Base-by-base conservation (phyloP, 129 eudicot genomes). In the Escallonia rubra region DNA sequence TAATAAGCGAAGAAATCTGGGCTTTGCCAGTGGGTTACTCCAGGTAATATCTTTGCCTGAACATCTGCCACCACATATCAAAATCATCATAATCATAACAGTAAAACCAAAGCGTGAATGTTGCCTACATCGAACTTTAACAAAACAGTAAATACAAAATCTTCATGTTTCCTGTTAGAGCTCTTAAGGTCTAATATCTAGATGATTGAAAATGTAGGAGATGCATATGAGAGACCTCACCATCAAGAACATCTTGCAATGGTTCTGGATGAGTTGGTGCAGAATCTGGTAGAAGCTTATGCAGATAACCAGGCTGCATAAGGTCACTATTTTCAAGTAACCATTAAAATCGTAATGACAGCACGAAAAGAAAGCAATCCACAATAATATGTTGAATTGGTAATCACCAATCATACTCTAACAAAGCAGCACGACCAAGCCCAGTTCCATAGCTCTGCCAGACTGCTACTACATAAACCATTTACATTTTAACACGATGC, bases 11-110 rank as follows among this genome's bases (percentile, higher is more conserved):
- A 93, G 73, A 60, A 93, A 41, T 79, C 84, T 10, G 99, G 99
- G 79, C 98, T 93, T 74, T 89, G 99, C 99, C 99, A 93, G 61
- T 93, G 99, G 41, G 99, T 93, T 55, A 93, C 96, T 34, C 99
- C 99, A 41, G 96, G 99, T 47, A 93, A 70, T 75, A 89, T 93
- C 70, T 89, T 89, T 23, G 78, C 63, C 66, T 83, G 72, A 75
- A 93, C 86, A 76, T 93, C 99, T 93, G 85, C 57, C 43, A 45
- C 12, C 52, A 74, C 50, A 63, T 23, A 23, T 23, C 34, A 23
- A 23, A 23, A 23, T 23, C 34, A 23, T 23, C 57, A 50, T 7
- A 78, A 8, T 67, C 3, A 51, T 13, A 51, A 62, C 3, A 34
- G 4, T 12, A 15, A 5, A 49, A 55, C 42, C n/a, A 65, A 55